Percentiles rank a stretch among this genome's conserved stretches.
Evolutionary conservation across 208 protist genomes (phyloP).

Genomic region (Acanthamoeba lenticulata): DNA sequence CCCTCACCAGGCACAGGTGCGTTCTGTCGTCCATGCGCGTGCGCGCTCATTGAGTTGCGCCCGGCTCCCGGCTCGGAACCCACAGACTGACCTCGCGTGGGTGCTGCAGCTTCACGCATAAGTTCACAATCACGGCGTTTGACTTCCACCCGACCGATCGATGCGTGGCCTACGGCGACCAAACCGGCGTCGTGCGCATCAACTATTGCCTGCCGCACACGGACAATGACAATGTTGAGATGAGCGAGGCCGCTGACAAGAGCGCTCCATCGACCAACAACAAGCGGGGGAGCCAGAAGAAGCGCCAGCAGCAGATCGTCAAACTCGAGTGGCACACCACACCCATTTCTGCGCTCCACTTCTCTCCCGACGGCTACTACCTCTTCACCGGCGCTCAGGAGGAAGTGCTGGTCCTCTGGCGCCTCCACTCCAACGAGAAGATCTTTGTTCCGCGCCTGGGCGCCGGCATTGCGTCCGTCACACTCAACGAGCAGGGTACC

Average conservation of each 20-base stretch:
- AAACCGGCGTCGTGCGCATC: not conserved
- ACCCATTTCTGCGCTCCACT: constrained; percentile 25
- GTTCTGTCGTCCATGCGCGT: too few relatives aligned
- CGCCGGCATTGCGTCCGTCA: not conserved
- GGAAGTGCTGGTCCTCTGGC: constrained; percentile 71
- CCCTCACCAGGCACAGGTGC: not conserved
- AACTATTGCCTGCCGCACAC: constrained; percentile 10
- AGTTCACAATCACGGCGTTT: not conserved
- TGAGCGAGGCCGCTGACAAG: not conserved
- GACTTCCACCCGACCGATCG: constrained; percentile 9
- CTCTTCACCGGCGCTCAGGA: constrained; percentile 59
- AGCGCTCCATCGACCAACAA: too few relatives aligned
- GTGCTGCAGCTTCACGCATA: not conserved
- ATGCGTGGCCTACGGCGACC: constrained; percentile 4
- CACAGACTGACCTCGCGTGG: too few relatives aligned
- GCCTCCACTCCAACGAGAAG: not conserved
- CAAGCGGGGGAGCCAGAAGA: not conserved
- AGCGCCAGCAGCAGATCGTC: not conserved
- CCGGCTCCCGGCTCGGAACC: too few relatives aligned
- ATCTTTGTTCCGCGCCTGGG: constrained; percentile 66
- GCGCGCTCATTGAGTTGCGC: too few relatives aligned
- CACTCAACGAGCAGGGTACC: not conserved
- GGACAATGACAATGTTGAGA: not conserved
- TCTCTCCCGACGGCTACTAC: constrained; percentile 67
- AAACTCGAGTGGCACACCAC: constrained; percentile 68